Evolutionary conservation across 176 grass and related monocot species (phyloP), one percentile per base, ranked within the genome.

Genomic region (Pontederia paniculata): DNA sequence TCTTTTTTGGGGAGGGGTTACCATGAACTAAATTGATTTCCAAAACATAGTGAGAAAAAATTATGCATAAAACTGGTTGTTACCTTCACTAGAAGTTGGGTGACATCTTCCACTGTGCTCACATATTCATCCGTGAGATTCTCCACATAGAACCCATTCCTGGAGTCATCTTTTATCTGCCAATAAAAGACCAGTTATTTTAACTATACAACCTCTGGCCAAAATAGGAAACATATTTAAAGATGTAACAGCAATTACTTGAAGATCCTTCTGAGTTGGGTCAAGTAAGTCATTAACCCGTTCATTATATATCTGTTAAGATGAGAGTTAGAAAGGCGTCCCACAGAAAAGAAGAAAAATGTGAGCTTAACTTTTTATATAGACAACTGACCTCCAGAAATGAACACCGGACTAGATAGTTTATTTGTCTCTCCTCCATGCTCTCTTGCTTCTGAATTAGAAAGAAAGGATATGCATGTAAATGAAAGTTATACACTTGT

Each of bases 31-130:
- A 2, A 28, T n/a, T 62, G 57, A 60, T 73, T n/a, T n/a, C n/a
- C n/a, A n/a, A n/a, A n/a, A n/a, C n/a, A n/a, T n/a, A n/a, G n/a
- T n/a, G n/a, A n/a, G n/a, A n/a, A n/a, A n/a, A n/a, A n/a, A n/a
- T n/a, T n/a, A n/a, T n/a, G n/a, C n/a, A n/a, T n/a, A n/a, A n/a
- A 57, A 45, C 56, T 31, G 47, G 63, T 23, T 12, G 72, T 42
- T 90, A 91, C 93, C 93, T 98, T 98, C 52, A 98, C 83, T 55
- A 98, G 51, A 57, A 98, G 76, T 77, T 98, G 93, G 63, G 79
- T 76, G 54, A 98, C 62, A 50, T 98, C 93, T 3, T 91, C 93
- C 0, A 75, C 69, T 8, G 83, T 81, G 12, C 79, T 91, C 17
- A 82, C 86, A 57, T 91, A 98, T 53, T 98, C 93, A 44, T 98